Base-by-base conservation (phyloP, 1,284 basidiomycete species). In the Paramarasmius palmivorus region DNA sequence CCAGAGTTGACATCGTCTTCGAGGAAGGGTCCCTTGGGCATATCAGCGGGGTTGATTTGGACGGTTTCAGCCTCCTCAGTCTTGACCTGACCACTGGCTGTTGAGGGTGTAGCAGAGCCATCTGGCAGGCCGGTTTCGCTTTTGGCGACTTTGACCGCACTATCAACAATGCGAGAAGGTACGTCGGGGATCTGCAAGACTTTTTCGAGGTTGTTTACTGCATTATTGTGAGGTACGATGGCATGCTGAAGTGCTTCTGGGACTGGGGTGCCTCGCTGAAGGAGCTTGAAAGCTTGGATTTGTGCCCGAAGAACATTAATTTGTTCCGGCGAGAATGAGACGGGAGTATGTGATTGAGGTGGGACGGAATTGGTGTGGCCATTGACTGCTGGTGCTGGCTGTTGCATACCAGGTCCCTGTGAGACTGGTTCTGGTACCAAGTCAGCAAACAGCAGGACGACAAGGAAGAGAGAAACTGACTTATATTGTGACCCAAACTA, bases 231-330 rank as follows among this genome's bases (percentile, higher is more conserved):
- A 12, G 83, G 76, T 17, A 81, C 82, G 49, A 96, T 86, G 9
- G 92, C 90, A 53, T 89, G 82, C 61, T 93, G 91, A 20, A 98
- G 68, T 57, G 84, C 73, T 2, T 90, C 82, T 14, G 96, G 92
- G 37, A 98, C 77, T 4, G 95, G 88, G 35, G 88, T 70, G 48
- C 93, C 92, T 23, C 88, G 84, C 19, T 81, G 79, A 57, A 98
- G 81, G 56, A 90, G 83, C 66, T 93, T 93, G 77, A 90, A 97
- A 0, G 95, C 93, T 54, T 88, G 82, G 42, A 98, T 93, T 67
- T 99, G 96, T 0, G 90, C 84, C 50, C 92, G 85, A 37, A 98
- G 83, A 23, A 92, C 86, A 40, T 81, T 82, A 51, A 97, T 88
- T 67, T 98, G 95, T 51, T 92, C 90, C 1, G 75, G 76, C 2